These are phyloP conservation scores for Mycena galopus DNA, from an alignment of 768 basidiomycete species.

Conservation along the genomic window DNA sequence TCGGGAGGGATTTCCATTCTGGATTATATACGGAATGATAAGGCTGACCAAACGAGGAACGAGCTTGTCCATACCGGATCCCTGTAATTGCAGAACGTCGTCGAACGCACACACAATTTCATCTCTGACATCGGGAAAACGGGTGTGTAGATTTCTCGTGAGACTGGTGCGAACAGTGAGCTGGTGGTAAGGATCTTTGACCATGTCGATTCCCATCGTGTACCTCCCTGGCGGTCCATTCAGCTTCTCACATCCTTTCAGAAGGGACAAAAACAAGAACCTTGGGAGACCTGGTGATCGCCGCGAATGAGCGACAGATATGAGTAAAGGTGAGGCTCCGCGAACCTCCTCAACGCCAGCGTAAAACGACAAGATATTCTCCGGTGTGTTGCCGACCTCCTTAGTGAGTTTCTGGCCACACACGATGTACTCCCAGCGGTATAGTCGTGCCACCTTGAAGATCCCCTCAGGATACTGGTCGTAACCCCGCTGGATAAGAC, in stretches of 20 bases:
- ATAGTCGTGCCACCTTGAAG: constrained; percentile 20
- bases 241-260: neutral
- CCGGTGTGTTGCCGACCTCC: constrained; percentile 55
- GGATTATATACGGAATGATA: neutral
- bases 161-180: constrained; percentile 19
- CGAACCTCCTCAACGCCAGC: constrained; percentile 51
- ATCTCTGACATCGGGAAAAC: constrained; percentile 49
- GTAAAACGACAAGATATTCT: constrained; percentile 53
- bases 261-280: neutral
- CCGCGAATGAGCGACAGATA: neutral
- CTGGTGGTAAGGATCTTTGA: constrained; percentile 23
- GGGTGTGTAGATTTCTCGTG: constrained; percentile 41
- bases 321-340: neutral
- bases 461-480: constrained; percentile 22
- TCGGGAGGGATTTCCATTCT: constrained; percentile 38
- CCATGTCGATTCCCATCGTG: neutral
- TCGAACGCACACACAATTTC: constrained; percentile 45
- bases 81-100: neutral
- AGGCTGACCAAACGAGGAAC: neutral
- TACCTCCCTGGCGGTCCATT: neutral
- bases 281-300: constrained; percentile 1
- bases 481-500: constrained; percentile 22
- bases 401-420: constrained; percentile 48
- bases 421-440: constrained; percentile 56
- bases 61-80: neutral